phyloP scores from a whole-genome alignment of 169 alveolate genomes.

The Pseudocohnilembus persalinus region DNA sequence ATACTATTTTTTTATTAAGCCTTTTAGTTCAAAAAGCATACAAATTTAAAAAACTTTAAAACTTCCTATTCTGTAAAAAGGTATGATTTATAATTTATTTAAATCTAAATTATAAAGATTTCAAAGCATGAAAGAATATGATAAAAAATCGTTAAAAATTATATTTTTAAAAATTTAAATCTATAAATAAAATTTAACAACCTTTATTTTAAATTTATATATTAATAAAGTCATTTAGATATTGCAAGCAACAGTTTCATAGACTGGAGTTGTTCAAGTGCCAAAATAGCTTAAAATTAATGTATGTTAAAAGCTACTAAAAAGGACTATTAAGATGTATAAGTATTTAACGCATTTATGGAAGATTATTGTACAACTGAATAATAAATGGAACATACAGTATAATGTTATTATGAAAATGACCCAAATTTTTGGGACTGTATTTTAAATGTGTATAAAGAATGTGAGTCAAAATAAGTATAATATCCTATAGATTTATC shows the following conservation, averaged over 20 bases:
- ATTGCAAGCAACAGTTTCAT: not conserved
- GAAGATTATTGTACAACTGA: not conserved
- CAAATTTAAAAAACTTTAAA: too few relatives aligned
- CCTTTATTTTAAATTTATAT: too few relatives aligned
- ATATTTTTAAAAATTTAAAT: too few relatives aligned
- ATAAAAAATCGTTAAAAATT: too few relatives aligned
- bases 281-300: not conserved
- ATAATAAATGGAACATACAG: not conserved
- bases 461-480: not conserved
- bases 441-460: not conserved
- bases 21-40: too few relatives aligned
- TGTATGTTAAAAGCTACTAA: not conserved
- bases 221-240: too few relatives aligned
- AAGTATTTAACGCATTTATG: not conserved
- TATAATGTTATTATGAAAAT: not conserved
- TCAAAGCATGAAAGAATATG: too few relatives aligned
- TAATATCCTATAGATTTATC: not conserved
- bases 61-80: too few relatives aligned
- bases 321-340: not conserved
- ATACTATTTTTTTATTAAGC: too few relatives aligned
- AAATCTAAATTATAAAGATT: too few relatives aligned
- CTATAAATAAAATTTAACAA: too few relatives aligned
- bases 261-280: not conserved
- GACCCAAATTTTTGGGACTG: not conserved
- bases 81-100: too few relatives aligned